These are phyloP conservation scores for Starmerella geochares DNA, from an alignment of 805 yeast species.

Conservation along the genomic window DNA sequence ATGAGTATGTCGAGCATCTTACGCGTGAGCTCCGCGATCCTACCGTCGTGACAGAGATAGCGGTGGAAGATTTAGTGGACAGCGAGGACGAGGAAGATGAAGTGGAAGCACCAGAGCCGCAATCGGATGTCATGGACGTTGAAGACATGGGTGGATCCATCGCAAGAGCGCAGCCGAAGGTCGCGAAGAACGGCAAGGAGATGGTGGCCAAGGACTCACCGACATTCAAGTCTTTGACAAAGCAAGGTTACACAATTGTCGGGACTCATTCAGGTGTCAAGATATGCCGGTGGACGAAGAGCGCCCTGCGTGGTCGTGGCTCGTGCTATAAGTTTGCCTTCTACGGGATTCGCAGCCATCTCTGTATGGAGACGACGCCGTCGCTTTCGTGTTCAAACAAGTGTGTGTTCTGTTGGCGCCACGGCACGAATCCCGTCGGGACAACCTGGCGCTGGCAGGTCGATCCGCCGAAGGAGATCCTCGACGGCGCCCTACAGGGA, in stretches of 20 bases:
- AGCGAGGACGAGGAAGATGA: conserved; percentile 43
- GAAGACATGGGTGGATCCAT: conserved; percentile 75
- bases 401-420: conserved; percentile 96
- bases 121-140: conserved; percentile 53
- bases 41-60: conserved; percentile 44
- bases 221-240: conserved; percentile 74
- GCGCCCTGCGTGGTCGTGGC: conserved; percentile 87
- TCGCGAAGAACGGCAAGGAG: conserved; percentile 38
- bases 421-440: conserved; percentile 93
- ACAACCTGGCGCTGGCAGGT: conserved; percentile 96
- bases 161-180: conserved; percentile 8
- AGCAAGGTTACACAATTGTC: conserved; percentile 86
- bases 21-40: conserved; percentile 53
- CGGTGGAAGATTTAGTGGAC: conserved; percentile 43
- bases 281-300: conserved; percentile 92
- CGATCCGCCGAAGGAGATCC: conserved; percentile 73
- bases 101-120: conserved; percentile 25
- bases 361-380: conserved; percentile 95
- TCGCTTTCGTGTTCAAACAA: conserved; percentile 87
- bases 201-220: conserved; percentile 90
- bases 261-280: conserved; percentile 94
- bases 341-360: conserved; percentile 79
- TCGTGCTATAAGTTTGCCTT: conserved; percentile 89
- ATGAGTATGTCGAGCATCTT: conserved; percentile 58
- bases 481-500: conserved; percentile 77